Evolutionary conservation across 2,329 filamentous ascomycete species (phyloP).

Genomic region (Cryphonectria nitschkei): DNA sequence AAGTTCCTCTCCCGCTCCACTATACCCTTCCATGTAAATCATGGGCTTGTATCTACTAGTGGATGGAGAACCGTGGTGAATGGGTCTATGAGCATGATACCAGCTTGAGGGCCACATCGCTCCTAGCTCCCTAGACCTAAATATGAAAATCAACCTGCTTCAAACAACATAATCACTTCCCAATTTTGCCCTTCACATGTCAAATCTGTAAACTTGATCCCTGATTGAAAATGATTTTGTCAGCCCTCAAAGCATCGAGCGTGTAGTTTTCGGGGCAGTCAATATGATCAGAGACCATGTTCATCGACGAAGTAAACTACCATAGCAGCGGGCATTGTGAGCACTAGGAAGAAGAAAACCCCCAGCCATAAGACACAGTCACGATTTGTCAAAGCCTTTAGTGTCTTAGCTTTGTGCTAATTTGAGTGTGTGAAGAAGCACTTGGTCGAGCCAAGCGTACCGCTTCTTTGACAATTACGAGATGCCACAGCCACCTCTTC

Average conservation of each 20-base stretch:
- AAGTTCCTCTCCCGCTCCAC: neutral
- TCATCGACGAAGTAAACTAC: neutral
- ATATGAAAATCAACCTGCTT: too few species aligned
- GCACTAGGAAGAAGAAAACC: neutral
- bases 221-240: neutral
- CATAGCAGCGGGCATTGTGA: neutral
- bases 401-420: neutral
- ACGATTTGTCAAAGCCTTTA: neutral
- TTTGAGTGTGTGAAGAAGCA: neutral
- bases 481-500: neutral
- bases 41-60: neutral
- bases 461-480: neutral
- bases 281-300: neutral
- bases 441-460: neutral
- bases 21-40: neutral
- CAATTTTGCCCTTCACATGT: neutral
- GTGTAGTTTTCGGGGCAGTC: neutral
- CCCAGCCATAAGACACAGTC: neutral
- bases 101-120: neutral
- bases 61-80: neutral
- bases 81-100: neutral
- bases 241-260: neutral
- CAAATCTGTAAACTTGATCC: neutral
- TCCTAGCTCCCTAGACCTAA: neutral
- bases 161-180: neutral